Evolutionary conservation across 208 protist genomes (phyloP), one percentile per base, ranked within the genome.

Genomic region (Ichthyophonus hoferi): DNA sequence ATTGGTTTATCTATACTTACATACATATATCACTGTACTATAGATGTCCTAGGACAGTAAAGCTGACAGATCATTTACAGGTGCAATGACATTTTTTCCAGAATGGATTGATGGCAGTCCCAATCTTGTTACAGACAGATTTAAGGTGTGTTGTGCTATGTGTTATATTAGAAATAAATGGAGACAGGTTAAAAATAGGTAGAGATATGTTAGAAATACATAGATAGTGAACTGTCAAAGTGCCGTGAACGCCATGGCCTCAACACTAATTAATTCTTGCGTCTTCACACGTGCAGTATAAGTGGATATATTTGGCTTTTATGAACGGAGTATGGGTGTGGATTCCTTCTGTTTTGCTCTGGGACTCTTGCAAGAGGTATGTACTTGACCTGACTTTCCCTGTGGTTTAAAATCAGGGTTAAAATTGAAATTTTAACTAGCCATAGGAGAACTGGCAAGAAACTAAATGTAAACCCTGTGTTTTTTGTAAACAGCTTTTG

Each of bases 271-370:
- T 39, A 12, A 81, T 31, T 31, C 7, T 81, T 81, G 35, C 24
- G 7, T 17, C 77, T 39, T 35, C 33, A 31, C 35, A 76, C 42
- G n/a, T 35, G n/a, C 41, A 77, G 41, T 76, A 77, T 33, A 86
- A 43, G n/a, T 86, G 82, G 82, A 14, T 86, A 14, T 86, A 86
- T 86, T 33, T 86, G 2, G 31, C 40, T 14, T 86, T 86, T 76
- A 86, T 86, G 82, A 86, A 86, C n/a, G 82, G 82, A 3, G 82
- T 86, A 24, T 86, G 82, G 82, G 82, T 86, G 2, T 42, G 12
- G n/a, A 76, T 86, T 33, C 82, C 82, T 14, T 2, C 42, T 3
- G n/a, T 86, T 86, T 33, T 86, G 24, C 37, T 86, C 12, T 43
- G 41, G 12, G 82, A 86, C 12, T 86, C 82, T 40, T 2, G 77